Conservation (phyloP, 495 filamentous ascomycete genomes). For the Aspergillus indologenus region DNA sequence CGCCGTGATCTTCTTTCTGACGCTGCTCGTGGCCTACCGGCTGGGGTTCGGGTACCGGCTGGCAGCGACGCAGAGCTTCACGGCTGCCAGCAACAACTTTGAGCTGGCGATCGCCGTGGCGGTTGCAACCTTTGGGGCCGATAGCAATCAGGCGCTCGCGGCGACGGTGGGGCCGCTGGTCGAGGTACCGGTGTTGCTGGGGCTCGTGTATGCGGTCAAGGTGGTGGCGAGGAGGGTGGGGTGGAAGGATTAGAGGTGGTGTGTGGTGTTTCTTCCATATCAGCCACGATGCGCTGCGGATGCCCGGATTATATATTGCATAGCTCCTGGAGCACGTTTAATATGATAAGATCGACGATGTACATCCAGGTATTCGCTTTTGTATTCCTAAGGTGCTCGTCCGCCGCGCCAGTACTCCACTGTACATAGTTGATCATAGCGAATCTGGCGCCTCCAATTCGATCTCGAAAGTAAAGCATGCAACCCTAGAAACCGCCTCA, state of each 20-base stretch:
- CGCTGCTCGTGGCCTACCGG: constrained; percentile 53
- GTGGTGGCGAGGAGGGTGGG: constrained; percentile 42
- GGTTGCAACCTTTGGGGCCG: constrained; percentile 75
- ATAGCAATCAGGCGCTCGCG: constrained; percentile 80
- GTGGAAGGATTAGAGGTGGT: constrained; percentile 20
- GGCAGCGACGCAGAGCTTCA: constrained; percentile 80
- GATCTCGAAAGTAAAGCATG: no score
- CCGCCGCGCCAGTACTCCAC: no score
- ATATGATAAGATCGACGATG: no score
- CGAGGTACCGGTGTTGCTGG: constrained; percentile 86
- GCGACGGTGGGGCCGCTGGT: constrained; percentile 86
- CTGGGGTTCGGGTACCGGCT: constrained; percentile 73
- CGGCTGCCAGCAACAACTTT: constrained; percentile 94
- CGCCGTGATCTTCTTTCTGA: constrained; percentile 65
- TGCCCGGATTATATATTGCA: no score
- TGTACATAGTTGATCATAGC: no score
- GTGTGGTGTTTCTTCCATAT: no score
- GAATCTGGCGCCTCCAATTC: no score
- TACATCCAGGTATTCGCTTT: no score
- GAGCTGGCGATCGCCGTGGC: constrained; percentile 92
- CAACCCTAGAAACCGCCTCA: no score
- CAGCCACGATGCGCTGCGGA: no score
- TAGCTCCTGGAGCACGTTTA: no score
- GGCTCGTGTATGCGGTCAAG: constrained; percentile 74
- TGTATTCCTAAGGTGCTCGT: no score